Conservation (phyloP, 2,329 filamentous ascomycete genomes). For the Sclerotinia spermophila region DNA sequence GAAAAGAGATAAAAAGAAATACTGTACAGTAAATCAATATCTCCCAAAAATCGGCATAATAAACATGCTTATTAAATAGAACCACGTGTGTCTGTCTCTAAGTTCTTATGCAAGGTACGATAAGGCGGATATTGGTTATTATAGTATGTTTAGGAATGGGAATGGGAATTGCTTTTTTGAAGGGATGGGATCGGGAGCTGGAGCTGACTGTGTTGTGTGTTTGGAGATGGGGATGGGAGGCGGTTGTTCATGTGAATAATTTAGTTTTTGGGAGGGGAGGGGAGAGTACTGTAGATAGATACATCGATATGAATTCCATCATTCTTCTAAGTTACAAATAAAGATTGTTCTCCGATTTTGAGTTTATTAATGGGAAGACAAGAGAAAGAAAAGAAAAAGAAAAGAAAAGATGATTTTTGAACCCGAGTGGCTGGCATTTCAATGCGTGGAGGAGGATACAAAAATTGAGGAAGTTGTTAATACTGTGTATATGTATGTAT, state of each 20-base stretch:
- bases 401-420: background rate
- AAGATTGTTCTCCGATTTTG: too few relatives aligned
- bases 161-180: background rate
- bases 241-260: background rate
- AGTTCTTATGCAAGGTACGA: background rate
- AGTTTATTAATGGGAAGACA: too few relatives aligned
- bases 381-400: background rate
- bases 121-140: background rate
- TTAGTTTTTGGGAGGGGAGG: background rate
- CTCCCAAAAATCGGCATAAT: too few relatives aligned
- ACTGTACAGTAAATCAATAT: too few relatives aligned
- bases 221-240: background rate
- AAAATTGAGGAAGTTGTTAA: too few relatives aligned
- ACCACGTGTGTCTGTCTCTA: background rate
- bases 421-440: background rate
- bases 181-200: too few relatives aligned
- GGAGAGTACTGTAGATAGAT: too few relatives aligned
- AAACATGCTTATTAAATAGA: background rate
- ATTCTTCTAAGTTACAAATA: too few relatives aligned
- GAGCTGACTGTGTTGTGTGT: background rate
- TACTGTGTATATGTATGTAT: too few relatives aligned
- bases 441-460: background rate
- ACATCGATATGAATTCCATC: too few relatives aligned
- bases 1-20: too few relatives aligned
- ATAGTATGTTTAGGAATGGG: constrained; percentile 11